Base-by-base conservation (phyloP, 495 filamentous ascomycete genomes). In the Aspergillus avenaceus region DNA sequence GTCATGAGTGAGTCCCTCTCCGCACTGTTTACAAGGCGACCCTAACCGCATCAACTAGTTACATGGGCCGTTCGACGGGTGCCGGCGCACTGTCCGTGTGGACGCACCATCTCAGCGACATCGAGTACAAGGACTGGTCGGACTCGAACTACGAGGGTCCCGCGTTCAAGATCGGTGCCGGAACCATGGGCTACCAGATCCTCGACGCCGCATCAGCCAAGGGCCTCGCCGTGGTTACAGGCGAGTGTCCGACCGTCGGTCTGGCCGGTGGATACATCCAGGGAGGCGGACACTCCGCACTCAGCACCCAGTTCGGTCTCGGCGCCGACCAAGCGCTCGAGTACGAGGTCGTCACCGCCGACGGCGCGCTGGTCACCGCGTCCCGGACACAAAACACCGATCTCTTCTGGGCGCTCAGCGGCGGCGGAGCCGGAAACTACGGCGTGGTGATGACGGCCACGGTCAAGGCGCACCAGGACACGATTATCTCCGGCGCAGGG, bases 381-480 rank as follows among this genome's bases (percentile, higher is more conserved):
- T 82, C 80, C 32, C 76, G 78, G 46, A 47, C 52, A 9, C 69
- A 74, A 46, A 75, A 87, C 52, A 36, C 63, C 0, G 85, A 87
- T 55, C 63, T 88, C 11, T 87, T 83, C 66, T 87, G 82, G 83
- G 85, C 84, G 8, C 70, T 86, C 47, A 75, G 81, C 42, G 85
- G 84, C 4, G 84, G 84, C 18, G 85, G 84, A 14, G 83, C 72
- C 16, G 81, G 81, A 31, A 84, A 81, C 27, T 86, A 81, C 34
- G 84, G 78, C 13, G 74, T 86, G 32, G 70, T 86, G 24, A 72
- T 75, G 14, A 79, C 76, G 2, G 67, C 78, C 29, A 85, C 81
- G 6, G 59, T 69, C 22, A 71, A 67, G 50, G 65, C 67, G 13
- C 55, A 77, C 54, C 44, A 41, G 3, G 83, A 82, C 55, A 65